phyloP scores from a whole-genome alignment of 345 rosid genomes.

The Sisymbrium altissimum region DNA sequence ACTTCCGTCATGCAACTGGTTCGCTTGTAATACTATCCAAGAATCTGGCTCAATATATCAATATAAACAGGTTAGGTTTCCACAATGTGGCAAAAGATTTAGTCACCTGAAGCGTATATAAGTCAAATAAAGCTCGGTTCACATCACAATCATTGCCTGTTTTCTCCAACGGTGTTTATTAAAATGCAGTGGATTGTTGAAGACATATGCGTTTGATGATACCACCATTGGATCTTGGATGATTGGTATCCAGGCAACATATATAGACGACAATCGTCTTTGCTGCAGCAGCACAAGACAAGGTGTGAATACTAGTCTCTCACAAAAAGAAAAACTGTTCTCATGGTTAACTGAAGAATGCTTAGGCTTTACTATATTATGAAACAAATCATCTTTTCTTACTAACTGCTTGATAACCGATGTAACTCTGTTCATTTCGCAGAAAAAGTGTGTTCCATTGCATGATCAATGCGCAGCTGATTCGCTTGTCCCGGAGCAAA shows the following conservation, averaged over 20 bases:
- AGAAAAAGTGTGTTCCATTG: constrained; percentile 34
- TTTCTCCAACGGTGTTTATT: background rate
- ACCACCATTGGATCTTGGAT: constrained; percentile 90
- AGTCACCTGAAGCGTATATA: background rate
- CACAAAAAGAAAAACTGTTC: background rate
- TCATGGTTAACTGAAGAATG: constrained; percentile 11
- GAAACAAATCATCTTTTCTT: background rate
- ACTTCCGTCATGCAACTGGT: constrained; percentile 85
- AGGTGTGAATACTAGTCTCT: constrained; percentile 45
- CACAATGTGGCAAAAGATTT: background rate
- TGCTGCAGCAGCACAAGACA: constrained; percentile 85
- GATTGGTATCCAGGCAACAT: constrained; percentile 88
- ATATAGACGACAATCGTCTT: constrained; percentile 81
- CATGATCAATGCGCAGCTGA: constrained; percentile 13
- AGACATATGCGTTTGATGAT: constrained; percentile 85
- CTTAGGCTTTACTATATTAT: constrained; percentile 1
- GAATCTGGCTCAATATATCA: constrained; percentile 75
- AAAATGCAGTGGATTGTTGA: constrained; percentile 76
- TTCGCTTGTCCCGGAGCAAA: background rate
- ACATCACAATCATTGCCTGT: background rate
- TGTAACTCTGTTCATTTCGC: background rate
- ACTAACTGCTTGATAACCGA: background rate
- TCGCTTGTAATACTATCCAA: constrained; percentile 73
- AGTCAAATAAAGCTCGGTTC: constrained; percentile 2
- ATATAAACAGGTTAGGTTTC: constrained; percentile 71